Evolutionary conservation across 768 basidiomycete genomes (phyloP), one percentile per base, ranked within the genome.

Genomic region (Suillus placidus): DNA sequence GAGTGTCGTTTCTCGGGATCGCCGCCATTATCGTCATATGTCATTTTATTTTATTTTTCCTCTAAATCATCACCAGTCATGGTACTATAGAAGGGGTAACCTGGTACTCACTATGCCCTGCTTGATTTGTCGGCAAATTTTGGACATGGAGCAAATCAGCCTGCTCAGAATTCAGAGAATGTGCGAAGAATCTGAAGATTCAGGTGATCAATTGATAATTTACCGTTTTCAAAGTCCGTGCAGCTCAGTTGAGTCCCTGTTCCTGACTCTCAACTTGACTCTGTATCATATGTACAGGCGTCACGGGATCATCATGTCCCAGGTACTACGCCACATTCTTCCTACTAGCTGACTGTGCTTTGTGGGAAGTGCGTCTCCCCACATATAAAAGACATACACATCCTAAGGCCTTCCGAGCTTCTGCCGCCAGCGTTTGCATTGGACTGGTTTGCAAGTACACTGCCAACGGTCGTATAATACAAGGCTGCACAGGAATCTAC

Each of bases 281-380:
- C 9, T 12, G 37, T 13, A 42, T 51, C 47, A 42, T 6, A 14
- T 6, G 9, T 51, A 30, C 26, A 16, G 8, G 51, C 16, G 16
- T 54, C 52, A 54, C 52, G 32, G 54, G 54, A n/a, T 55, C 49
- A 49, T 49, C 23, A 30, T 51, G 49, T 51, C 14, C 47, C 30
- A 30, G 16, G 30, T 10, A 32, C 9, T 18, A 18, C 32, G 49
- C 49, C 49, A 51, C 49, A 51, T 51, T 51, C 26, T 16, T 13
- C 52, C 30, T 35, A 20, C 6, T 55, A 55, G 54, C 32, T 34
- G 32, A n/a, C 32, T 55, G 12, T 34, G 32, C 18, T 34, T 32
- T 55, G 54, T 55, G 54, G 54, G 54, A 55, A 34, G 18, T 3
- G 20, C 10, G 1, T 55, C 18, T 30, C 58, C 40, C 38, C 5